Base-by-base conservation (phyloP, 495 filamentous ascomycete species). In the Penicillium silybi region DNA sequence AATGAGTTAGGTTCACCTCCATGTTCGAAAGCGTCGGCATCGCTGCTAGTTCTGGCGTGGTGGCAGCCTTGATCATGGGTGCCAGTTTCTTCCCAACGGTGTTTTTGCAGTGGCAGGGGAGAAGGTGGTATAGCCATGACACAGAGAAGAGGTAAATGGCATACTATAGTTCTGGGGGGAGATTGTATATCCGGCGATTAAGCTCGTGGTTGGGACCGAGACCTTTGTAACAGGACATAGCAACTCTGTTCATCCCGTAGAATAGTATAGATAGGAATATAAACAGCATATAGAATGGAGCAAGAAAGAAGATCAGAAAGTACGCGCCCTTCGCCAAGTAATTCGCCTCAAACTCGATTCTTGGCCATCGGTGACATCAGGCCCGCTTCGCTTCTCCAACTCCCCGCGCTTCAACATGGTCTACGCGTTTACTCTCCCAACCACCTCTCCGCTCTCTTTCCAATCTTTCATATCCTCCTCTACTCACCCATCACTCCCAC, bases 401-500 rank as follows among this genome's bases (percentile, higher is more conserved):
- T 42, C 48, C 55, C 48, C 53, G 27, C 26, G 17, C 32, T 50
- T 46, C 66, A 80, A 52, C 27, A 96, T 96, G 92, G 90, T 92
- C 39, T 96, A 85, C 66, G 84, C 85, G 17, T 95, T 92, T 61
- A 73, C 77, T 27, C 80, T 96, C 34, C 88, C 91, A 3, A 96
- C 90, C 18, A 95, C 91, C 19, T 93, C 89, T 2, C 77, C 83
- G 39, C 82, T 92, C 58, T 85, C 85, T 34, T 92, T 95, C 64
- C 83, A 88, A 8, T 73, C 82, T 17, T 84, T 76, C 70, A 83
- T 92, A 61, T 73, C 64, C 46, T 86, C 83, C 47, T 75, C 80
- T 45, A 86, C 86, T 2, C 92, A 95, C 63, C 90, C 92, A 6
- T 92, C 92, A 0, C 80, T 96, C 10, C 88, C 89, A 9, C 77